Base-by-base conservation (phyloP, 371 early-diverging fungal genomes). In the Mucor circinelloides region DNA sequence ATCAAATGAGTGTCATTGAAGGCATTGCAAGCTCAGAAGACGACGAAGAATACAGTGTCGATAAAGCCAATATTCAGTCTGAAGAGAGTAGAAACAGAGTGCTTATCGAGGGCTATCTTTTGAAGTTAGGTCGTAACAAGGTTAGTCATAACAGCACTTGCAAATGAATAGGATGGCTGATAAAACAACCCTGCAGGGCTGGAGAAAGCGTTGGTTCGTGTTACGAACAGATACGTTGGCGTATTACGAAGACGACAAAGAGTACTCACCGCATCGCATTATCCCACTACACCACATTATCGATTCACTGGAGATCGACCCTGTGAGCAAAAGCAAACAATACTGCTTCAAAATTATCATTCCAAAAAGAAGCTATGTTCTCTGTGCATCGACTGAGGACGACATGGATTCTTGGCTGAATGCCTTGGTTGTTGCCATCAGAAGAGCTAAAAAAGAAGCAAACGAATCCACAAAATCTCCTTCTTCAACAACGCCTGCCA, bases 181-280 rank as follows among this genome's bases (percentile, higher is more conserved):
- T 48, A n/a, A 48, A 48, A 23, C 23, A 0, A 52, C 0, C 38
- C 63, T 32, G 32, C 32, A 90, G 88, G 83, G 85, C 21, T 95
- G 95, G 95, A 88, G 90, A 73, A 91, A 89, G 68, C 86, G 92
- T 27, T 95, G 93, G 94, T 93, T 93, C 79, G 95, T 94, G 9
- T 71, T 95, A 10, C 78, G 94, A 38, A 87, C 87, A 38, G 91
- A 90, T 56, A 87, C 86, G n/a, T 72, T 95, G 48, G 81, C 87
- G 6, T 90, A 88, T 69, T 95, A 95, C 77, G 93, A 94, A 73
- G 88, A 95, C 67, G 85, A 87, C 27, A 89, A 89, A 56, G 66
- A 94, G 77, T 93, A 92, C 59, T 87, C 89, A 56, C 90, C 90
- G 1, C 87, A 85, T 61, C 85, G 89, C 12, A 86, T 93, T 28